These are phyloP conservation scores for Mucor lusitanicus DNA, from an alignment of 371 early-diverging fungal genomes.

Conservation along the genomic window DNA sequence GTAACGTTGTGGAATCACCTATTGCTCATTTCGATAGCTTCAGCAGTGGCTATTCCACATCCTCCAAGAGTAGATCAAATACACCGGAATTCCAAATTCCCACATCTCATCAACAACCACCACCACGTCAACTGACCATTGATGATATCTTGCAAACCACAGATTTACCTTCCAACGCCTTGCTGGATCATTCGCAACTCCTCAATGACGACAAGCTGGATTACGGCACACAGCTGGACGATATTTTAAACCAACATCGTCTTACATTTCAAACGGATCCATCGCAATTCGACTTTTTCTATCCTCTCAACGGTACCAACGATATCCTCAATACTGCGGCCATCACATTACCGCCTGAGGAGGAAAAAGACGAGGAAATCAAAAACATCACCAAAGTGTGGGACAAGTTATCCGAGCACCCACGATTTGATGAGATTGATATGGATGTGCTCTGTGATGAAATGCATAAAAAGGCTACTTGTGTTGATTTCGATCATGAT, in stretches of 20 bases:
- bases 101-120: not conserved
- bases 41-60: slow-evolving; percentile 5
- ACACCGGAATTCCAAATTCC: slow-evolving; percentile 15
- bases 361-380: slow-evolving; percentile 17
- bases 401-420: slow-evolving; percentile 57
- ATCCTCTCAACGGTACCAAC: slow-evolving; percentile 7
- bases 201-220: slow-evolving; percentile 4
- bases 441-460: slow-evolving; percentile 59
- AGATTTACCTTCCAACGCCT: slow-evolving; percentile 10
- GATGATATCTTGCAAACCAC: slow-evolving; percentile 17
- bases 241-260: slow-evolving; percentile 9
- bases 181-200: slow-evolving; percentile 23
- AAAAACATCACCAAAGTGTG: slow-evolving; percentile 56
- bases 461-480: slow-evolving; percentile 58
- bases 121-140: not conserved
- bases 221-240: slow-evolving; percentile 9
- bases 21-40: slow-evolving; percentile 12
- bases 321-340: slow-evolving; percentile 5
- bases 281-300: slow-evolving; percentile 29
- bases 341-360: not conserved
- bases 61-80: slow-evolving; percentile 18
- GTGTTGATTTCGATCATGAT: slow-evolving; percentile 22
- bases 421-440: slow-evolving; percentile 56
- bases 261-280: slow-evolving; percentile 18
- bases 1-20: not conserved